phyloP scores from a whole-genome alignment of 2,329 filamentous ascomycete species.

The Colletotrichum abscissum region DNA sequence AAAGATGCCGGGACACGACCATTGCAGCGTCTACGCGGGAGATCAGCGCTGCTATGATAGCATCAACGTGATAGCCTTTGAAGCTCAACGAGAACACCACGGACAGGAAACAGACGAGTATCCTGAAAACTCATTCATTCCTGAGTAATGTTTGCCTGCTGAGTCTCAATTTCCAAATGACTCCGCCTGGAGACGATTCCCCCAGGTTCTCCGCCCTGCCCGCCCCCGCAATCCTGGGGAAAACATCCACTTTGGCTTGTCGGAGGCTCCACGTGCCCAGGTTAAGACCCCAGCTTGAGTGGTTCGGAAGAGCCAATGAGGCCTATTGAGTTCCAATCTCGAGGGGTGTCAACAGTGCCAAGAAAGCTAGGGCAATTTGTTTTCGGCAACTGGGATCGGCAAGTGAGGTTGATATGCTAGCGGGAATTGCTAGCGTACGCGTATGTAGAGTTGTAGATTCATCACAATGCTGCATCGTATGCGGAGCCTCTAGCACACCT shows the following conservation, averaged over 20 bases:
- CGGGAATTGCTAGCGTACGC: not conserved
- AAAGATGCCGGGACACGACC: not conserved
- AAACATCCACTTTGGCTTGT: conserved; percentile 8
- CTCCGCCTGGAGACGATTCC: not conserved
- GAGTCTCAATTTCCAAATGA: not conserved
- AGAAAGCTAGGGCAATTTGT: conserved; percentile 7
- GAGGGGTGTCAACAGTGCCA: conserved; percentile 18
- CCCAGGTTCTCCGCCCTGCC: conserved; percentile 24
- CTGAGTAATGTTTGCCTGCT: not conserved
- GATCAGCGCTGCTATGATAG: not conserved
- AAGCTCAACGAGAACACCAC: not conserved
- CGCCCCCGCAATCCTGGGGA: conserved; percentile 31
- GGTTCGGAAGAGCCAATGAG: conserved; percentile 10
- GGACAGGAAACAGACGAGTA: not conserved
- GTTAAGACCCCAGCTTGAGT: not conserved
- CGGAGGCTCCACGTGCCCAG: conserved; percentile 24
- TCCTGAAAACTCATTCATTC: not conserved
- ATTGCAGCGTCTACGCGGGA: not conserved
- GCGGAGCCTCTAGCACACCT: not conserved
- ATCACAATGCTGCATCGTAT: not conserved
- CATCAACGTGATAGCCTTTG: too few relatives aligned
- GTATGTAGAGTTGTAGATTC: not conserved
- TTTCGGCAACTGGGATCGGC: conserved; percentile 33
- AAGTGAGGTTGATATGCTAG: conserved; percentile 4
- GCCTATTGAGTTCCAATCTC: not conserved